Evolutionary conservation across 73 alveolate genomes (phyloP), one percentile per base, ranked within the genome.

Genomic region (Tetrahymena elliotti): DNA sequence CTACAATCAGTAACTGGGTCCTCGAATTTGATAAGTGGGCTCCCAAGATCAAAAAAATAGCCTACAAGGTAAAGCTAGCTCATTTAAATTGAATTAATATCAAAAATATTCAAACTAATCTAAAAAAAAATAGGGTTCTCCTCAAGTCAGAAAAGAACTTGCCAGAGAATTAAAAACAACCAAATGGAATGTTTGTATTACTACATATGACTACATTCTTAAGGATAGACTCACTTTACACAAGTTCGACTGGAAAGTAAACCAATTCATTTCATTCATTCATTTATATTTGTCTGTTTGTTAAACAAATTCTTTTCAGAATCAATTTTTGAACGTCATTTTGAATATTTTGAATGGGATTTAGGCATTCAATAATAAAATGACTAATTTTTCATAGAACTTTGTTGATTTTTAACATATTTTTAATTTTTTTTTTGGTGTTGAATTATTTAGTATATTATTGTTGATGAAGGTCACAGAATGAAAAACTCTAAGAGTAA

Each of bases 391-490:
- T 38, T 38, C 52, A 38, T 38, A 7, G 52, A 38, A 38, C 52
- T 38, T 38, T 7, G 52, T 38, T 38, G 10, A 7, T 38, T 7
- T 7, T 5, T 10, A 7, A 38, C 5, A 38, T 38, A 7, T 38
- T 7, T 38, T 7, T 5, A 38, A 38, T 38, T 38, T 38, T 38
- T 38, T 38, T 41, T 41, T n/a, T n/a, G n/a, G n/a, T n/a, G 9
- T 41, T 41, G 31, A 68, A 1, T 1, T 9, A 96, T 99, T 98
- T 98, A 98, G 96, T 98, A 98, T 96, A 98, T 99, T 31, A 98
- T 99, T 84, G 99, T 99, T 20, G 99, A 99, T 96, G 99, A 99
- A 97, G 99, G 99, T 47, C 99, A 99, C 96, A 97, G 99, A 94
- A 99, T 99, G 99, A 99, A 99, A 96, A 99, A 98, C 96, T 97